Base-by-base conservation (phyloP, 2,329 filamentous ascomycete species). In the Apiospora sp. region DNA sequence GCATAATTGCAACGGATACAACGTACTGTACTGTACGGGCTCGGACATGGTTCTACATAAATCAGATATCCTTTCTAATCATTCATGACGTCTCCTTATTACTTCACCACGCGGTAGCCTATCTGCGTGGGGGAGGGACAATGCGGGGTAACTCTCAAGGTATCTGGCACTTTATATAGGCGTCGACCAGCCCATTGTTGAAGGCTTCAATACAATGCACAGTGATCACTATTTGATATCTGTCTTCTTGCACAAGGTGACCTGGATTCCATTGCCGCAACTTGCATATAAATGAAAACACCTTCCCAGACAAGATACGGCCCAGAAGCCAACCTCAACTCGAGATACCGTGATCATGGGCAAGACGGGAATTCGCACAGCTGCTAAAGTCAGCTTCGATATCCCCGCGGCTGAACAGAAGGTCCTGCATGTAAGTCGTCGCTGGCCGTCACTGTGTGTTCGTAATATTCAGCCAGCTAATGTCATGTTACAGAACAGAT, bases 351-450 rank as follows among this genome's bases (percentile, higher is more conserved):
- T 64, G 54, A 77, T 70, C 37, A 84, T 84, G 83, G 81, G 80
- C 71, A 82, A 79, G 73, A 76, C 79, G 1, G 89, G 84, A 51
- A 91, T 96, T 76, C 90, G 94, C 72, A 93, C 91, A 48, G 92
- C 91, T 24, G 89, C 92, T 72, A 92, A 92, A 80, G 92, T 96
- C 61, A 91, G 92, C 78, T 84, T 95, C 41, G 88, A 93, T 72
- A 93, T 89, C 80, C 91, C 92, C 46, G 92, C 93, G 6, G 85
- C 87, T 48, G 89, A 94, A 75, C 93, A 96, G 79, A 82, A 88
- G 2, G 88, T 89, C 70, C 84, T 95, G 13, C 93, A 96, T 83
- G 92, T 93, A 86, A 80, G 90, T 82, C 22, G n/a, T 24, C 14
- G 43, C 30, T 24, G 72, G 76, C 13, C 49, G 67, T 54, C 68